Evolutionary conservation across 2,329 filamentous ascomycete species (phyloP), one percentile per base, ranked within the genome.

Genomic region (Phialemoniopsis sp.): DNA sequence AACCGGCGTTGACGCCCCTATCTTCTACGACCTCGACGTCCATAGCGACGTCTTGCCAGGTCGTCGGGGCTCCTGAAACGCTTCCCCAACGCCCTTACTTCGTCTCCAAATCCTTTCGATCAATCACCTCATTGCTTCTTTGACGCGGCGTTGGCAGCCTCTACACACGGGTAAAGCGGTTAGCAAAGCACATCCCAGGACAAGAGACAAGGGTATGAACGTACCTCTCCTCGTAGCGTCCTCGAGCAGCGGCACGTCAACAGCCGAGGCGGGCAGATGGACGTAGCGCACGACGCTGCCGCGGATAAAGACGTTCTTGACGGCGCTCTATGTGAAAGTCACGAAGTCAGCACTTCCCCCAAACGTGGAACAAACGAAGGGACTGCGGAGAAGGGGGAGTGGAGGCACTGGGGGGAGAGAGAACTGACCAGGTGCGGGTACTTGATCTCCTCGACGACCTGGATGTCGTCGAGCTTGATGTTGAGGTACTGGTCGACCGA

Each of bases 401-500:
- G n/a, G n/a, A n/a, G n/a, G n/a, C n/a, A 29, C 2, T 31, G 31
- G 13, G 7, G 31, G 13, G 9, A n/a, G n/a, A 37, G 32, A 8
- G 8, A 14, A 58, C 72, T 38, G 56, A 91, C 87, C 63, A 98
- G 67, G 65, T 98, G 93, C 37, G 93, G 93, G 62, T 96, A 97
- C 66, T 90, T 89, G 58, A 93, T 70, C 68, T 97, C 89, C 51
- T 98, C 90, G 18, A 95, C 78, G 26, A 97, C 91, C 47, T 83
- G 78, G 45, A 97, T 94, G 58, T 96, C 89, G 58, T 98, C 93
- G 37, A 98, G 80, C 73, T 97, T 97, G 70, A 98, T 96, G 70
- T 98, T 98, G 58, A 98, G 80, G 68, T 95, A 98, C 71, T 97
- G 93, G 63, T 98, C 93, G 51, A 98, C 91, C 58, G 87, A 94